A percentile compares a stretch with the other conserved stretches of the same genome.
Conservation (phyloP, 2,329 filamentous ascomycete genomes). For the Diplodia intermedia region DNA sequence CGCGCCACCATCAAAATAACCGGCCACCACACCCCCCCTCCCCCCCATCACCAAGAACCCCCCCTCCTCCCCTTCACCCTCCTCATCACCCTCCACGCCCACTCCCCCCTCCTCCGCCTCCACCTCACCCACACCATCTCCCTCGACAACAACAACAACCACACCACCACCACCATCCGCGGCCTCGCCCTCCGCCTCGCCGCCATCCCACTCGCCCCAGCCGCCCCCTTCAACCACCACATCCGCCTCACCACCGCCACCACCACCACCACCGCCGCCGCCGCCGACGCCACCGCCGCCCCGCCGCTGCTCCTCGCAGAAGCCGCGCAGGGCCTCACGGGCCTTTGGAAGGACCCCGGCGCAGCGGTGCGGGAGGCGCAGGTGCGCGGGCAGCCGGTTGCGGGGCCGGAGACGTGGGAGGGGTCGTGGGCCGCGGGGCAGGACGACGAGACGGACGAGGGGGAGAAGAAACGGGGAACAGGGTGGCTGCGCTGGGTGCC, state of each 20-base stretch:
- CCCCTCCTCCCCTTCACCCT: constrained; percentile 15
- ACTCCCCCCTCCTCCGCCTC: constrained; percentile 13
- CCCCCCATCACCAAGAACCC: constrained; percentile 39
- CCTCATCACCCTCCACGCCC: constrained; percentile 4
- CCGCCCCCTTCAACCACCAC: constrained; percentile 65
- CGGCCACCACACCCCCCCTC: constrained; percentile 2
- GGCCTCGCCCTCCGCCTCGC: constrained; percentile 63
- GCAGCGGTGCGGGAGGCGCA: constrained; percentile 58
- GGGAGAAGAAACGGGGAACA: too few species aligned
- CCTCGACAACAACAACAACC: constrained; percentile 41
- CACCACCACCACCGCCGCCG: constrained; percentile 57
- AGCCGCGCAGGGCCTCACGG: constrained; percentile 66
- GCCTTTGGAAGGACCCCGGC: constrained; percentile 64
- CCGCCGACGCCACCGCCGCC: too few species aligned
- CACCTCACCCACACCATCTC: constrained; percentile 57
- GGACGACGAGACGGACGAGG: background rate
- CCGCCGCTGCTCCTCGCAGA: constrained; percentile 59
- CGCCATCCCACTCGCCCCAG: constrained; percentile 57
- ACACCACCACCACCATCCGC: constrained; percentile 58
- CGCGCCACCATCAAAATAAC: constrained; percentile 17
- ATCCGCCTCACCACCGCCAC: constrained; percentile 61
- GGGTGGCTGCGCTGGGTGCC: constrained; percentile 6
- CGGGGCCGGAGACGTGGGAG: constrained; percentile 27
- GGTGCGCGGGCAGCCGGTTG: constrained; percentile 54
- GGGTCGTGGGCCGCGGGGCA: background rate